A percentile compares a stretch with the other conserved stretches of the same genome.
Evolutionary conservation across 495 filamentous ascomycete genomes (phyloP).

Genomic region (Tuber melanosporum): DNA sequence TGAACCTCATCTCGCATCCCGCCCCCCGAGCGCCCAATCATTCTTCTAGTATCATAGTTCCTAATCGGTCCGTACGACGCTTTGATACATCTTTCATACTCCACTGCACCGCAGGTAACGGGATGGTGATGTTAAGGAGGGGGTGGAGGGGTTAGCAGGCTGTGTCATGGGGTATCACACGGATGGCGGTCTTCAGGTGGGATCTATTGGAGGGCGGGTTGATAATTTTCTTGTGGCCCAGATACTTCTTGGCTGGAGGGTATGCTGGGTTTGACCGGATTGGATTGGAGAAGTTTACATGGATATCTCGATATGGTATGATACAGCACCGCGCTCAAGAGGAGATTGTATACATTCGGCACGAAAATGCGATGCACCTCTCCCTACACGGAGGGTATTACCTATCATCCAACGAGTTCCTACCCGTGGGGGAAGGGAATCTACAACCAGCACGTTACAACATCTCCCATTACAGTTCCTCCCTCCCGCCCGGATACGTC

Average conservation of each 20-base stretch:
- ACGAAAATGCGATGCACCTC: background rate
- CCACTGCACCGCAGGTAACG: no score
- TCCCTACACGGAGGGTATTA: background rate
- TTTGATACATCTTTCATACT: background rate
- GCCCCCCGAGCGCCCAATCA: background rate
- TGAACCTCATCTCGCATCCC: background rate
- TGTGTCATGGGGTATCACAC: background rate
- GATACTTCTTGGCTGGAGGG: background rate
- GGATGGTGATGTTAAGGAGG: no score
- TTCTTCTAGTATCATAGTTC: background rate
- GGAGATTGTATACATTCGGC: no score
- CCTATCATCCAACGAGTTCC: background rate
- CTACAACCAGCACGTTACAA: no score
- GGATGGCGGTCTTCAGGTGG: background rate
- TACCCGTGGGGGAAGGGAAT: background rate
- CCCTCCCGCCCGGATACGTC: no score
- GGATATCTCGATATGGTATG: background rate
- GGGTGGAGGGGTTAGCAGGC: background rate
- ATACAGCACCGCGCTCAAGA: background rate
- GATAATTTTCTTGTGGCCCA: background rate
- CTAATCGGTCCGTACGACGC: background rate
- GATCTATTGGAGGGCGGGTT: background rate
- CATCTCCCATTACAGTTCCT: no score
- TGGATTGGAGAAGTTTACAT: background rate
- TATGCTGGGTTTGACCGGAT: background rate